phyloP scores from a whole-genome alignment of 2,329 filamentous ascomycete genomes.

The Lasiodiplodia sp. region DNA sequence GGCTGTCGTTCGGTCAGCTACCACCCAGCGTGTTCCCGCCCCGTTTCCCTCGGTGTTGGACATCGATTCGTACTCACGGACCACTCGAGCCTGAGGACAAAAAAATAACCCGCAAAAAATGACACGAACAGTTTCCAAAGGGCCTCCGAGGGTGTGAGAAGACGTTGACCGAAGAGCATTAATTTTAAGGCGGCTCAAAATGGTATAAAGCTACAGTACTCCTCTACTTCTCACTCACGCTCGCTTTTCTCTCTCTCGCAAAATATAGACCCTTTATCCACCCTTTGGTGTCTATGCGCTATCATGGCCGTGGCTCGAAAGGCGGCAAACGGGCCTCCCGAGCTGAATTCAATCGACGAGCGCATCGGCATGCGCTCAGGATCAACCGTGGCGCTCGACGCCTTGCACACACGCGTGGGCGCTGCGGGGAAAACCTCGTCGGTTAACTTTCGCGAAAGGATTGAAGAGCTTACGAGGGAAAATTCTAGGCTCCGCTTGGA shows the following conservation, averaged over 20 bases:
- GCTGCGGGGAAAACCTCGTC: constrained; percentile 22
- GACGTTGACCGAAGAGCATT: not conserved
- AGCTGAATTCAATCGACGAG: not conserved
- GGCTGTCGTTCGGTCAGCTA: not conserved
- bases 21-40: too few relatives aligned
- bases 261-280: too few relatives aligned
- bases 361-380: not conserved
- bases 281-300: not conserved
- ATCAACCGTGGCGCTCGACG: not conserved
- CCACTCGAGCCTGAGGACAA: too few relatives aligned
- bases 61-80: too few relatives aligned
- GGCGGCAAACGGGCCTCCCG: not conserved
- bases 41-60: too few relatives aligned
- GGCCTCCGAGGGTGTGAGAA: not conserved
- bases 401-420: not conserved
- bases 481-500: constrained; percentile 30
- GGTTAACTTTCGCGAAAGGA: constrained; percentile 31
- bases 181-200: not conserved
- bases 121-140: too few relatives aligned
- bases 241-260: not conserved
- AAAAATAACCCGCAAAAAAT: too few relatives aligned
- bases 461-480: constrained; percentile 6
- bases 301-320: not conserved
- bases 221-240: too few relatives aligned
- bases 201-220: too few relatives aligned